These are phyloP conservation scores for Fusarium kyushuense DNA, from an alignment of 2,329 filamentous ascomycete genomes.

Conservation along the genomic window DNA sequence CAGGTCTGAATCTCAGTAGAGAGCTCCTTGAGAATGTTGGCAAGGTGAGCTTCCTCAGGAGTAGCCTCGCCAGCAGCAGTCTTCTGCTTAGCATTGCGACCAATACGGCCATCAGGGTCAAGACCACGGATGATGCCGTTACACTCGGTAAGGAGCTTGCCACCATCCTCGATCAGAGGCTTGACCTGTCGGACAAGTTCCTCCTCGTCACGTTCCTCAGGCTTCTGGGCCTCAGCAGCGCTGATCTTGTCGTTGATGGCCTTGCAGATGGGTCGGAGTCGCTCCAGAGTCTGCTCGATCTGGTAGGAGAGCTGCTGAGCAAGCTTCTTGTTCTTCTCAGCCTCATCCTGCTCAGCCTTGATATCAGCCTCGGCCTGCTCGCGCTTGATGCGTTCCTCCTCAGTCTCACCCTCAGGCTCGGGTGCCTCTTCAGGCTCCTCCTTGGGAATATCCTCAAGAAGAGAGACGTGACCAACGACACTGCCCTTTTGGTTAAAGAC, in stretches of 20 bases:
- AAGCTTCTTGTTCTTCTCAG: slow-evolving; percentile 78
- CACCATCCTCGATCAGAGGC: slow-evolving; percentile 88
- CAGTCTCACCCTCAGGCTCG: slow-evolving; percentile 62
- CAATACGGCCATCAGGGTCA: slow-evolving; percentile 88
- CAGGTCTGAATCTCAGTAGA: slow-evolving; percentile 83
- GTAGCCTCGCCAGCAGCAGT: slow-evolving; percentile 72
- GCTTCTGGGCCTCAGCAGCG: slow-evolving; percentile 80
- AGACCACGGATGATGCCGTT: slow-evolving; percentile 89
- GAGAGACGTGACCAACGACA: slow-evolving; percentile 74
- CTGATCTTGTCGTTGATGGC: slow-evolving; percentile 89
- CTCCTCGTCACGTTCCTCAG: slow-evolving; percentile 92
- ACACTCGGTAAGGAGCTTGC: slow-evolving; percentile 83
- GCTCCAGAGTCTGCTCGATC: slow-evolving; percentile 83
- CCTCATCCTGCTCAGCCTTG: slow-evolving; percentile 65
- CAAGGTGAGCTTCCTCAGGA: slow-evolving; percentile 86
- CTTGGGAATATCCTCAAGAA: slow-evolving; percentile 68
- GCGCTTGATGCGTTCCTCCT: slow-evolving; percentile 49
- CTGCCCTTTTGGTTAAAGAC: slow-evolving; percentile 76
- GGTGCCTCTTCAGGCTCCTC: slow-evolving; percentile 54
- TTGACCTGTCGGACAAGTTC: slow-evolving; percentile 86
- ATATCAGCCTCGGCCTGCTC: slow-evolving; percentile 56
- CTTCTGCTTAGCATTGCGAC: slow-evolving; percentile 86
- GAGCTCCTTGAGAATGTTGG: slow-evolving; percentile 87
- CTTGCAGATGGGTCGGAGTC: slow-evolving; percentile 85
- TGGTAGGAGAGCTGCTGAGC: slow-evolving; percentile 80